Base-by-base conservation (phyloP, 768 basidiomycete genomes). In the Tubosaeta sp. region DNA sequence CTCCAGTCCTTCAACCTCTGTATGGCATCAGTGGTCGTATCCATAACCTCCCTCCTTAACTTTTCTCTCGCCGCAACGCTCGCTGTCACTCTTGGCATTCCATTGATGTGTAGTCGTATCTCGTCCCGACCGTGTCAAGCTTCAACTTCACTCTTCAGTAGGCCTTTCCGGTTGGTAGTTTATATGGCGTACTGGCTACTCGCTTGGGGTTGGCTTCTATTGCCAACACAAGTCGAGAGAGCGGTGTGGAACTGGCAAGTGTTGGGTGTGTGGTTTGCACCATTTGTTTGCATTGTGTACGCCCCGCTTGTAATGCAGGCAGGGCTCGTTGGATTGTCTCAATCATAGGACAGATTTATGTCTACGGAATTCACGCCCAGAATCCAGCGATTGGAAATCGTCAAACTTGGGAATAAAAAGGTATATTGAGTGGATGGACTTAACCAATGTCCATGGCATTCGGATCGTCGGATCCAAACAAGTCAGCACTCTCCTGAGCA, bases 31-130 rank as follows among this genome's bases (percentile, higher is more conserved):
- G 87, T 89, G 1, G 78, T 93, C 44, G 87, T 96, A 55, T 93
- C 84, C 12, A 82, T 90, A 32, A 84, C 83, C 25, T 86, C 91
- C 14, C 84, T 96, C 52, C 82, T 96, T 65, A 96, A 97, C 68
- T 95, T 95, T 69, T 92, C 90, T 8, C 83, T 97, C 18, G 90
- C 94, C 0, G 82, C 86, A 19, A 64, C 76, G 19, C 75, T 95
- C 16, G 81, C 87, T 0, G 64, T 87, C 24, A 59, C 80, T 9
- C 75, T 92, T 16, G 82, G 84, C 8, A 36, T 86, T 10, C 87
- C 90, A 1, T 75, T 92, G n/a, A 71, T 76, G 12, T 71, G 73
- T 4, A 68, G 77, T 13, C 65, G 68, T 75, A 12, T 69, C 7
- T 59, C 74, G 1, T 62, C 67, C 21, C 18, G 24, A 11, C 38